Percentiles rank a stretch among this genome's conserved stretches.
These are phyloP conservation scores for Cyclospora cayetanensis DNA, from an alignment of 169 alveolate species.

Conservation along the genomic window DNA sequence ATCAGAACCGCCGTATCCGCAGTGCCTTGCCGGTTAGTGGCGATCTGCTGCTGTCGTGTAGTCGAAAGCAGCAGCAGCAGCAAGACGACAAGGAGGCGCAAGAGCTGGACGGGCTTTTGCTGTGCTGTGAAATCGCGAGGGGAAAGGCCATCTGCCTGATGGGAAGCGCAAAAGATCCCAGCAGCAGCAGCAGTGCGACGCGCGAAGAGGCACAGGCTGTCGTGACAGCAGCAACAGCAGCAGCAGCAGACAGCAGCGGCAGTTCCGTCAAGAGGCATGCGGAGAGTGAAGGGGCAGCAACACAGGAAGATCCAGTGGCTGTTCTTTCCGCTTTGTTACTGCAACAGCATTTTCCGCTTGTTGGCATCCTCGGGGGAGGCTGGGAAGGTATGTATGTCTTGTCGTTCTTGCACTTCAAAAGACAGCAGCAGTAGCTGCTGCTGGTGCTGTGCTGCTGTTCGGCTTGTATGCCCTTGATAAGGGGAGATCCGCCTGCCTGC, in stretches of 20 bases:
- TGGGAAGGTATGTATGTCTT: not conserved
- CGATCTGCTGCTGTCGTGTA: not conserved
- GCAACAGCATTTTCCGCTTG: not conserved
- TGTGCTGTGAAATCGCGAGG: constrained; percentile 1
- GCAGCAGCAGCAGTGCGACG: not conserved
- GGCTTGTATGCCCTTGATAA: too few relatives aligned
- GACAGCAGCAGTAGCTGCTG: not conserved
- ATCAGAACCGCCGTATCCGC: not conserved
- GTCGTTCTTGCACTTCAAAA: too few relatives aligned
- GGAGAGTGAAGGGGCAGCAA: too few relatives aligned
- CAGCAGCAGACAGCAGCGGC: constrained; percentile 34
- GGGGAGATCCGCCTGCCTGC: too few relatives aligned
- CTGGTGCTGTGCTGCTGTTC: too few relatives aligned
- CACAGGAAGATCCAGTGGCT: not conserved
- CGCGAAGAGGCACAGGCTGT: too few relatives aligned
- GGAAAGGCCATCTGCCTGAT: not conserved
- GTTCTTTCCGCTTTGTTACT: not conserved
- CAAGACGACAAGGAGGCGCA: not conserved
- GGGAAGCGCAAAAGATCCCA: not conserved
- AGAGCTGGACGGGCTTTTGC: not conserved
- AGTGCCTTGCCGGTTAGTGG: not conserved
- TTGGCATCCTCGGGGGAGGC: not conserved
- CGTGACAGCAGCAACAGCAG: constrained; percentile 32
- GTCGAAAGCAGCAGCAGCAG: constrained; percentile 21
- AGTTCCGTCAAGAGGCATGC: too few relatives aligned